Conservation (phyloP, 2,329 filamentous ascomycete genomes). For the Chaetothyriales sp. region DNA sequence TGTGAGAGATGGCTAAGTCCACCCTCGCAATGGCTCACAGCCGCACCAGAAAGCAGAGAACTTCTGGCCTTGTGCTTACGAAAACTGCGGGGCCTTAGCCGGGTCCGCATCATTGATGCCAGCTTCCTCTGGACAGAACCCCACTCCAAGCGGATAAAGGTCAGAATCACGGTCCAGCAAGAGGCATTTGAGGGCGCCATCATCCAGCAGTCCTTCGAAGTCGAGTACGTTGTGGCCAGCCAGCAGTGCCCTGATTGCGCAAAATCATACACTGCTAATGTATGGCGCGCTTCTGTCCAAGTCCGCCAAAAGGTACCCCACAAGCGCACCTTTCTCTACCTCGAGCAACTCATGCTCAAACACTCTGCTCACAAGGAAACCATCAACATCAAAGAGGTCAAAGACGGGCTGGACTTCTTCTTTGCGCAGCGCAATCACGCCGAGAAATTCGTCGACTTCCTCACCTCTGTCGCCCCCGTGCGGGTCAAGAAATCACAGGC, state of each 20-base stretch:
- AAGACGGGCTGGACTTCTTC: constrained; percentile 93
- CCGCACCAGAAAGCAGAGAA: constrained; percentile 76
- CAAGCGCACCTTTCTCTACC: constrained; percentile 70
- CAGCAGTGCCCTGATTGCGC: constrained; percentile 92
- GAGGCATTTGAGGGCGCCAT: constrained; percentile 53
- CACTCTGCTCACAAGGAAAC: constrained; percentile 83
- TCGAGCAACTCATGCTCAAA: constrained; percentile 93
- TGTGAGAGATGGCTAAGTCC: constrained; percentile 90
- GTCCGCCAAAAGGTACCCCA: constrained; percentile 94
- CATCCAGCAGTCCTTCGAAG: constrained; percentile 88
- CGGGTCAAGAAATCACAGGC: constrained; percentile 76
- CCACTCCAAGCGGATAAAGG: constrained; percentile 79
- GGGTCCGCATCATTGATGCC: constrained; percentile 88
- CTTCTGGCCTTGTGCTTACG: constrained; percentile 81
- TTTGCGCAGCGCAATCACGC: constrained; percentile 82
- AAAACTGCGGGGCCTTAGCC: constrained; percentile 71
- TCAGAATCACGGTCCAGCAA: constrained; percentile 87
- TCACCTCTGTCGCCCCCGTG: constrained; percentile 67
- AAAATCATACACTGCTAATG: constrained; percentile 93
- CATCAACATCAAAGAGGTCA: constrained; percentile 95
- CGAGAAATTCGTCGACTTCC: constrained; percentile 82
- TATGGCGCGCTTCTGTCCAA: constrained; percentile 86
- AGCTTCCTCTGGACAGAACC: constrained; percentile 98
- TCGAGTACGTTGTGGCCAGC: constrained; percentile 76
- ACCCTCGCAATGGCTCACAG: constrained; percentile 73